Evolutionary conservation across 192 early-diverging fungal species (phyloP), one percentile per base, ranked within the genome.

Genomic region (Gamsiella multidivaricata): DNA sequence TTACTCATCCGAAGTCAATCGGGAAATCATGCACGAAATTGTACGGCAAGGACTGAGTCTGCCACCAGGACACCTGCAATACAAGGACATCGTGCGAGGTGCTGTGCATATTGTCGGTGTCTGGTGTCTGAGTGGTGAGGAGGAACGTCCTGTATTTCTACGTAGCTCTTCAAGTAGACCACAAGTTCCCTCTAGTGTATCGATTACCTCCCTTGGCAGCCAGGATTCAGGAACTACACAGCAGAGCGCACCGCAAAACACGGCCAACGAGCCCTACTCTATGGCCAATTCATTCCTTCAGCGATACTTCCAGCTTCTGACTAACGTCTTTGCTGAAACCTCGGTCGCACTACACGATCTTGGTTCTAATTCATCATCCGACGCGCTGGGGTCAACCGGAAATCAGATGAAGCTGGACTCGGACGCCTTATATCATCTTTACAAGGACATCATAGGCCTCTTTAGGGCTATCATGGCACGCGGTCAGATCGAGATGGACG

Each of bases 11-110:
- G 82, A 87, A 42, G 82, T 80, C 41, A 92, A 90, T 50, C 66
- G 93, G 2, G 93, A 95, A 68, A 83, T 93, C 34, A 80, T 92
- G 22, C 93, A 95, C 69, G 94, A 95, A 65, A 82, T 92, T 43
- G 56, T 95, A 3, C 72, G 89, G 47, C 94, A 95, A 71, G 81
- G 85, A 5, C 63, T 95, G n/a, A 59, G 90, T 41, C 29, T 91
- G 17, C 93, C 93, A 9, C 81, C 73, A 50, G 82, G 70, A 20
- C 85, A 84, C 43, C 61, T 74, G 0, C 59, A 83, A 26, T 88
- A 91, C 66, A 84, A 86, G 78, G 90, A 93, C 41, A 88, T 92
- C 34, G 84, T 84, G 0, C 74, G 90, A 10, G 86, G 88, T 20
- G 89, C 89, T 10, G 68, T 93, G 41, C 89, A 85, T 54, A 86